A percentile compares a stretch with the other conserved stretches of the same genome.
These are phyloP conservation scores for Globisporangium ultimum DNA, from an alignment of 352 stramenopile species.

Conservation along the genomic window DNA sequence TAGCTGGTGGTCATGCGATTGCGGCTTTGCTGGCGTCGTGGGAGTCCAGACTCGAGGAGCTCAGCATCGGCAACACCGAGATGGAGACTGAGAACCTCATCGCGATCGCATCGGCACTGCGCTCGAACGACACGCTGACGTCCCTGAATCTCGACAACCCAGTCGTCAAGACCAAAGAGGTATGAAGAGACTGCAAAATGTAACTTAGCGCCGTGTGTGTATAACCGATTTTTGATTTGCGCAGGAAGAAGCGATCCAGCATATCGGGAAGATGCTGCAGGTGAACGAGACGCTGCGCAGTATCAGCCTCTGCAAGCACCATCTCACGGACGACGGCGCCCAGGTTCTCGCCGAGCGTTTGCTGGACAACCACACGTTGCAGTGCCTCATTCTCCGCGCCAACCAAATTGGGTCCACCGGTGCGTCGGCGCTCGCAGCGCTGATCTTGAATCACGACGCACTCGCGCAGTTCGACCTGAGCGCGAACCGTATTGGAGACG, in stretches of 20 bases:
- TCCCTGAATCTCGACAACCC: slow-evolving; percentile 64
- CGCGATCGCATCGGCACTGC: slow-evolving; percentile 51
- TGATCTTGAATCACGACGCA: slow-evolving; percentile 43
- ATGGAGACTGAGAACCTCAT: slow-evolving; percentile 65
- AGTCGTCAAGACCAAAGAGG: slow-evolving; percentile 47
- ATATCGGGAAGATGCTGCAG: slow-evolving; percentile 74
- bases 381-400: slow-evolving; percentile 50
- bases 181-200: background rate
- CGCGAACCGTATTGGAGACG: slow-evolving; percentile 64
- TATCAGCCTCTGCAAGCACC: slow-evolving; percentile 68
- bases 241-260: slow-evolving; percentile 61
- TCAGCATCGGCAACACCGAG: slow-evolving; percentile 56
- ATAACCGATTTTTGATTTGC: too few relatives aligned
- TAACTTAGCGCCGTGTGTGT: too few relatives aligned
- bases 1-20: slow-evolving; percentile 47
- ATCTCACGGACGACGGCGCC: slow-evolving; percentile 63
- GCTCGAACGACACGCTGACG: slow-evolving; percentile 32
- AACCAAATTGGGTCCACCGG: slow-evolving; percentile 68
- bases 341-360: slow-evolving; percentile 70
- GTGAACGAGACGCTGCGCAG: slow-evolving; percentile 53
- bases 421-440: slow-evolving; percentile 46
- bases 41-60: slow-evolving; percentile 34
- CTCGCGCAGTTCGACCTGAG: slow-evolving; percentile 59
- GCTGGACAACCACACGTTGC: slow-evolving; percentile 59
- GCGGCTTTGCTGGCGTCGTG: slow-evolving; percentile 35